Evolutionary conservation across 495 filamentous ascomycete species (phyloP).

Genomic region (Rhypophila decipiens): DNA sequence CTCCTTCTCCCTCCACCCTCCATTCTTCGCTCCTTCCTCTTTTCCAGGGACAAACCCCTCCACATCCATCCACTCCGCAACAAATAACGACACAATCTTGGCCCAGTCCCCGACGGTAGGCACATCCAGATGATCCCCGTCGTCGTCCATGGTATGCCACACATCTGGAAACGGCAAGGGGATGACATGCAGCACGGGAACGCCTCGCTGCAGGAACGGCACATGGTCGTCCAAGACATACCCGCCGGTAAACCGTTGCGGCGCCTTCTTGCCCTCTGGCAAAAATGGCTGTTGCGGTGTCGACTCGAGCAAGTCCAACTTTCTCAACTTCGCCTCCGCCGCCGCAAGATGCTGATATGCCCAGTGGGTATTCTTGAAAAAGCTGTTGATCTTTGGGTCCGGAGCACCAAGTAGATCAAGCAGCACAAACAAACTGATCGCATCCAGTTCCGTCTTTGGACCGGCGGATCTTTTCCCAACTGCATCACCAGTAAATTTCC

Average conservation of each 20-base stretch:
- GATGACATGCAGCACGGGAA: slow-evolving; percentile 84
- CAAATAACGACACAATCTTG: slow-evolving; percentile 72
- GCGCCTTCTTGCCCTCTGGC: slow-evolving; percentile 47
- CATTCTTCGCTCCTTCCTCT: neutral
- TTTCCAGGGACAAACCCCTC: slow-evolving; percentile 54
- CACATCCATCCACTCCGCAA: slow-evolving; percentile 89
- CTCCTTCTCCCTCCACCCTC: neutral
- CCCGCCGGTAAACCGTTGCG: slow-evolving; percentile 36
- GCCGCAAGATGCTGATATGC: slow-evolving; percentile 68
- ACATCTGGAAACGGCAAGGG: slow-evolving; percentile 73
- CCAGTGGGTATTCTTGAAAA: slow-evolving; percentile 88
- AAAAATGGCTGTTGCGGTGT: slow-evolving; percentile 31
- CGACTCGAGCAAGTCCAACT: slow-evolving; percentile 33
- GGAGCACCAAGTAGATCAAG: slow-evolving; percentile 78
- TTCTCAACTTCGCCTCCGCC: slow-evolving; percentile 65
- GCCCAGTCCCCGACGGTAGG: slow-evolving; percentile 85
- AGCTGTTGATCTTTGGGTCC: slow-evolving; percentile 66
- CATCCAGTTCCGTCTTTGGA: slow-evolving; percentile 63
- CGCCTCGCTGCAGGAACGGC: slow-evolving; percentile 78
- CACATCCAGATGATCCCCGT: slow-evolving; percentile 79
- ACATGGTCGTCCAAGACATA: slow-evolving; percentile 80
- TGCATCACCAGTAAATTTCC: slow-evolving; percentile 9
- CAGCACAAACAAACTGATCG: slow-evolving; percentile 87
- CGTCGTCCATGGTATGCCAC: slow-evolving; percentile 83
- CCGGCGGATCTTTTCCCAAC: slow-evolving; percentile 27